These are phyloP conservation scores for Cystobasidium pallidum DNA, from an alignment of 1,284 basidiomycete species.

Conservation along the genomic window DNA sequence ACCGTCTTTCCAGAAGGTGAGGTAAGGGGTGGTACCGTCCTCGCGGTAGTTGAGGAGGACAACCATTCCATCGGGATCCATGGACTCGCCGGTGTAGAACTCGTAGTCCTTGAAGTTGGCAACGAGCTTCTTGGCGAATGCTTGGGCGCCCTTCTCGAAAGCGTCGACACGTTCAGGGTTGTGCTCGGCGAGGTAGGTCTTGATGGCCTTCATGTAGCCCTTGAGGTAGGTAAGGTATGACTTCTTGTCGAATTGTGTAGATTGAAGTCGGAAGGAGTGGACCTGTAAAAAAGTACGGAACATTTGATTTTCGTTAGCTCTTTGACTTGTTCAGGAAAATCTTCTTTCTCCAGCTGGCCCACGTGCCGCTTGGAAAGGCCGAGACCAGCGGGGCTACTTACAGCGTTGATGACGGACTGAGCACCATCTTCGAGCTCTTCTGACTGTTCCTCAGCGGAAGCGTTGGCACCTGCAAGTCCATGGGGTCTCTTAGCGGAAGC, in stretches of 20 bases:
- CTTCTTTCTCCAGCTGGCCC: too few species aligned
- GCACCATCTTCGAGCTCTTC: conserved; percentile 83
- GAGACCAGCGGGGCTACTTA: background rate
- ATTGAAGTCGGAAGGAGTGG: conserved; percentile 86
- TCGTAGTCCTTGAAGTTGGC: conserved; percentile 89
- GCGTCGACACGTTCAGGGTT: conserved; percentile 71
- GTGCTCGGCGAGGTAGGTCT: conserved; percentile 64
- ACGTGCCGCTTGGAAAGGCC: background rate
- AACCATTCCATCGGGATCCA: conserved; percentile 71
- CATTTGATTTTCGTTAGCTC: too few species aligned
- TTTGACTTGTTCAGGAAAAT: background rate
- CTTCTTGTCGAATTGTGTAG: conserved; percentile 90
- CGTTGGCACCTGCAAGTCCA: conserved; percentile 71
- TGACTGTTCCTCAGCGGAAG: conserved; percentile 83
- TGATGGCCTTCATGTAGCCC: conserved; percentile 81
- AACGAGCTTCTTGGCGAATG: conserved; percentile 76
- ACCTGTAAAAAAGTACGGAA: too few species aligned
- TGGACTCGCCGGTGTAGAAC: conserved; percentile 79
- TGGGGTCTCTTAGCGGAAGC: too few species aligned
- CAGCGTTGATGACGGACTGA: conserved; percentile 82
- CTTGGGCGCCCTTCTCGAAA: conserved; percentile 82
- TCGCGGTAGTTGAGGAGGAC: conserved; percentile 81
- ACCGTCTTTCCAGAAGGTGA: conserved; percentile 93
- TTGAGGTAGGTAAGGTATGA: conserved; percentile 82
- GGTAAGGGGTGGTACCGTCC: conserved; percentile 69